Evolutionary conservation across 2,329 filamentous ascomycete species (phyloP), one percentile per base, ranked within the genome.

Genomic region (Ceratocystis albifundus): DNA sequence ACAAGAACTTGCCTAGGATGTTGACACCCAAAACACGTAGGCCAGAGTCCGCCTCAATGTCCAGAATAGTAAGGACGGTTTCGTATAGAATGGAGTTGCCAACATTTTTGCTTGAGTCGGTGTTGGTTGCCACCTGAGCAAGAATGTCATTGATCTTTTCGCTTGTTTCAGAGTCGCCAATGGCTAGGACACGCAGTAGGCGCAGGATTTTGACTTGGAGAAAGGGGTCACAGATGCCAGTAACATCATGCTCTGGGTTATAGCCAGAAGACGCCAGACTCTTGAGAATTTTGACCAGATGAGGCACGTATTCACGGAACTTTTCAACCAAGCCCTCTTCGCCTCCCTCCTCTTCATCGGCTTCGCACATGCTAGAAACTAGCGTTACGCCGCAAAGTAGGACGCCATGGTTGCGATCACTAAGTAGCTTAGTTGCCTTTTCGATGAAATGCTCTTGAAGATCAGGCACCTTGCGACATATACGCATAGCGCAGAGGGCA

Each of bases 111-210:
- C 92, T 92, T 0, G 93, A 91, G 73, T 99, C 94, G 0, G 94
- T 99, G 76, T 99, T 99, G 48, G 93, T 97, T 64, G 94, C 94
- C 65, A 99, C 94, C 78, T 96, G 92, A 4, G 94, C 94, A 68
- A 99, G 79, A 69, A 99, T 99, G 73, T 99, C 94, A 77, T 97
- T 99, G 79, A 99, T 97, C 75, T 96, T 88, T 76, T 99, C 95
- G 75, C 91, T 97, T 30, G 90, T 91, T 69, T 91, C 82, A 10
- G 86, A 80, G 75, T 99, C 91, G 45, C 93, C 92, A 69, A 91
- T 86, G 17, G 88, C 93, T 59, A 99, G 80, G 7, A 96, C 89
- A 70, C 93, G 84, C 64, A 99, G 79, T 64, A 99, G 78, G 66
- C 89, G 86, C 65, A 99, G 80, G 67, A 99, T 91, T 79, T 97